A percentile compares a stretch with the other conserved stretches of the same genome.
Evolutionary conservation across 768 basidiomycete genomes (phyloP).

Genomic region (Gymnopilus dilepis): DNA sequence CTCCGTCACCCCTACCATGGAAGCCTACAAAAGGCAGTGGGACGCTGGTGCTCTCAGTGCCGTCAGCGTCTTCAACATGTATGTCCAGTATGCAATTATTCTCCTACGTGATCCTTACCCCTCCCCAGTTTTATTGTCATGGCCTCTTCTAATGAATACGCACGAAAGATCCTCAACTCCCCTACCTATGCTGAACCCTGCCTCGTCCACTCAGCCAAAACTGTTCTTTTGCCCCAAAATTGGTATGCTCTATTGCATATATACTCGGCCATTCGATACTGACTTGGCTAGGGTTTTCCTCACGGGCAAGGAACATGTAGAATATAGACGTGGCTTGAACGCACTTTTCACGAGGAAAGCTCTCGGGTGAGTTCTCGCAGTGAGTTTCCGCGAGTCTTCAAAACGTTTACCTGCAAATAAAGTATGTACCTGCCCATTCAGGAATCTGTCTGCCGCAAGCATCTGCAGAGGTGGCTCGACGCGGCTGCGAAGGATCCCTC

Average conservation of each 20-base stretch:
- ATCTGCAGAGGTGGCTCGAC: constrained; percentile 76
- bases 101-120: constrained; percentile 3
- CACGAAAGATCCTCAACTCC: constrained; percentile 96
- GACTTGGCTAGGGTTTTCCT: constrained; percentile 84
- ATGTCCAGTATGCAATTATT: constrained; percentile 31
- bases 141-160: constrained; percentile 90
- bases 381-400: not conserved
- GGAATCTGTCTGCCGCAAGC: constrained; percentile 79
- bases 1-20: constrained; percentile 89
- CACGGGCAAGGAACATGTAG: constrained; percentile 90
- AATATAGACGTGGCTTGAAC: constrained; percentile 92
- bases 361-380: constrained; percentile 63
- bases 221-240: constrained; percentile 83
- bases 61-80: constrained; percentile 98
- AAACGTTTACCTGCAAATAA: not conserved
- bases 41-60: constrained; percentile 86
- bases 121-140: constrained; percentile 92
- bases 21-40: constrained; percentile 93
- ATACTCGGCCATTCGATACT: not conserved
- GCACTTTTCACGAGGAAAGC: constrained; percentile 93
- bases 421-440: constrained; percentile 88
- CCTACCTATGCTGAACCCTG: constrained; percentile 93
- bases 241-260: constrained; percentile 56
- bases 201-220: constrained; percentile 90
- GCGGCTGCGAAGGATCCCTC: constrained; percentile 53